Conservation (phyloP, 306 rosid species). For the Rubus idaeus region DNA sequence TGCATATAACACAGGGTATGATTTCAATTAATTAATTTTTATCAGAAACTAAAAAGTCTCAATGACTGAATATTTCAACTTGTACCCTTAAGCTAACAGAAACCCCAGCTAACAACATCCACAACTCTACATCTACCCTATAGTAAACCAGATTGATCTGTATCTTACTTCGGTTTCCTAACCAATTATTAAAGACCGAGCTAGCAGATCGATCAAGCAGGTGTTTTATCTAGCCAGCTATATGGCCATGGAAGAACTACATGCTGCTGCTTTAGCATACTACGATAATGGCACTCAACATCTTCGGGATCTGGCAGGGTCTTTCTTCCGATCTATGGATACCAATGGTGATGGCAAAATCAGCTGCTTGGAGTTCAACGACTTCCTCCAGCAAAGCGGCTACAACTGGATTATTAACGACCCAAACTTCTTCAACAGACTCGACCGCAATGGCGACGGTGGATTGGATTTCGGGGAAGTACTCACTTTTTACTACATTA, state of each 20-base stretch:
- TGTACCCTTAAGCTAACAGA: background rate
- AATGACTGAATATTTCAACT: background rate
- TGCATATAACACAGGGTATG: no score
- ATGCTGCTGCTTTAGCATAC: background rate
- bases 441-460: conserved; percentile 7
- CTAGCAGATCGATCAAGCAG: background rate
- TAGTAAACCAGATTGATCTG: background rate
- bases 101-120: background rate
- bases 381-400: conserved; percentile 1
- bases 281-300: background rate
- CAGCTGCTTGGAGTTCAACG: background rate
- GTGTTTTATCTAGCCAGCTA: background rate
- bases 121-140: background rate
- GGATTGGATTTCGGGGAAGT: conserved; percentile 17
- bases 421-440: background rate
- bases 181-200: background rate
- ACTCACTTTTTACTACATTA: conserved; percentile 14
- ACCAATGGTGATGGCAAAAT: background rate
- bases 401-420: background rate
- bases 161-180: background rate
- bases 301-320: background rate
- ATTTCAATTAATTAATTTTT: background rate
- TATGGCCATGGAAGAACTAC: conserved; percentile 2
- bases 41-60: background rate
- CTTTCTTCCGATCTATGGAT: conserved; percentile 19